Conservation (phyloP, 306 rosid genomes). For the Fragaria iinumae region DNA sequence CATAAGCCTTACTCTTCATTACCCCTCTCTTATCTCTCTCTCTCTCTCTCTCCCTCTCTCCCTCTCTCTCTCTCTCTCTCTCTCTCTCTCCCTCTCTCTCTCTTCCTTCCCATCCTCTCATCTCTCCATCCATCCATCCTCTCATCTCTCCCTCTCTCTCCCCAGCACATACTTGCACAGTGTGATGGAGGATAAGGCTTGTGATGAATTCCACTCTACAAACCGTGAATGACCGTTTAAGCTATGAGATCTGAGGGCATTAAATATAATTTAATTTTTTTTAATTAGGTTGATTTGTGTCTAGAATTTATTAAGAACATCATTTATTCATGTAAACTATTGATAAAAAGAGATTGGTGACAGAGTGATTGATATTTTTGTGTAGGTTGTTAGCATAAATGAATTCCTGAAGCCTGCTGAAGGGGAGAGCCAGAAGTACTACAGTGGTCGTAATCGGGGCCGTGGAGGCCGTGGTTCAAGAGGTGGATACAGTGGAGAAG, state of each 20-base stretch:
- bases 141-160: background rate
- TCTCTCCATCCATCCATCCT: background rate
- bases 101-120: background rate
- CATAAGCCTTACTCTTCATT: background rate
- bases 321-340: background rate
- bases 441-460: constrained; percentile 64
- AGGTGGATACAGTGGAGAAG: constrained; percentile 59
- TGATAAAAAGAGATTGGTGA: background rate
- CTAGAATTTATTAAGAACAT: background rate
- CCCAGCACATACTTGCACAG: background rate
- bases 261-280: background rate
- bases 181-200: background rate
- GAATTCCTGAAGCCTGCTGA: constrained; percentile 94
- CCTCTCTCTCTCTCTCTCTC: background rate
- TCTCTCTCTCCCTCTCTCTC: background rate
- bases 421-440: constrained; percentile 53
- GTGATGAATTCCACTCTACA: background rate
- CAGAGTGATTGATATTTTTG: constrained; percentile 4
- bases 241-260: constrained; percentile 14
- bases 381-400: constrained; percentile 77
- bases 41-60: background rate
- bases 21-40: background rate
- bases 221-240: constrained; percentile 12
- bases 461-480: constrained; percentile 82
- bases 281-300: background rate